Evolutionary conservation across 2,329 filamentous ascomycete species (phyloP).

Genomic region (Dactylonectria macrodidyma): DNA sequence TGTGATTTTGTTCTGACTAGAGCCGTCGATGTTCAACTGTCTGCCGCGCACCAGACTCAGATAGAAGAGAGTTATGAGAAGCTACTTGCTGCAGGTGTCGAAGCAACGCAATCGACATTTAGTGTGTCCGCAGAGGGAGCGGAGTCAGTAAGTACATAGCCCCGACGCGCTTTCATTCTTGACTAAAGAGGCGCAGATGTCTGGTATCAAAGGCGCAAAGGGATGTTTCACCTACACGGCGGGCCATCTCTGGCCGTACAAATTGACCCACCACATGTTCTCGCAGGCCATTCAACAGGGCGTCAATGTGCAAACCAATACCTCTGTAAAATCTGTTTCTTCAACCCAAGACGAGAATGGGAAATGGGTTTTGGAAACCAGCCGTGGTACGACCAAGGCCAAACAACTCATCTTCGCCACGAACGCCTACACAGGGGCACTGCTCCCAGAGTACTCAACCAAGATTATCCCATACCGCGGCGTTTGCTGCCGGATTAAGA

Average conservation of each 20-base stretch:
- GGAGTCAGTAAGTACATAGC: conserved; percentile 29
- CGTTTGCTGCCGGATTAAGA: conserved; percentile 39
- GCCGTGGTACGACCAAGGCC: conserved; percentile 37
- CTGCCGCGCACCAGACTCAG: conserved; percentile 33
- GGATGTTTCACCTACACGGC: conserved; percentile 51
- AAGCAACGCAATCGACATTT: conserved; percentile 2
- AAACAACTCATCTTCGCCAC: conserved; percentile 45
- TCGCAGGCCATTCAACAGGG: conserved; percentile 36
- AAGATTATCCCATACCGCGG: conserved; percentile 33
- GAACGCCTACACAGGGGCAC: conserved; percentile 48
- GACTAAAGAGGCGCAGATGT: conserved; percentile 37
- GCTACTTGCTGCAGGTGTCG: conserved; percentile 44
- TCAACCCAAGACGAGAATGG: conserved; percentile 26
- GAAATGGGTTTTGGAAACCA: conserved; percentile 24
- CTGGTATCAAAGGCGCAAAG: conserved; percentile 55
- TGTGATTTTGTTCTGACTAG: conserved; percentile 61
- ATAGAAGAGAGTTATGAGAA: conserved; percentile 50
- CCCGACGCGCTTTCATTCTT: neutral
- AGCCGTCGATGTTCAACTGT: conserved; percentile 57
- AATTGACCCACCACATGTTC: conserved; percentile 49
- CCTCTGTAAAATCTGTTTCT: conserved; percentile 40
- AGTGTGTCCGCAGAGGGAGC: conserved; percentile 42
- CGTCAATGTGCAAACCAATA: conserved; percentile 50
- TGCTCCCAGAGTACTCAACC: conserved; percentile 40
- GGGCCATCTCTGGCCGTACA: conserved; percentile 51